A percentile compares a stretch with the other conserved stretches of the same genome.
These are phyloP conservation scores for Stentor roeselii DNA, from an alignment of 73 alveolate genomes.

Conservation along the genomic window DNA sequence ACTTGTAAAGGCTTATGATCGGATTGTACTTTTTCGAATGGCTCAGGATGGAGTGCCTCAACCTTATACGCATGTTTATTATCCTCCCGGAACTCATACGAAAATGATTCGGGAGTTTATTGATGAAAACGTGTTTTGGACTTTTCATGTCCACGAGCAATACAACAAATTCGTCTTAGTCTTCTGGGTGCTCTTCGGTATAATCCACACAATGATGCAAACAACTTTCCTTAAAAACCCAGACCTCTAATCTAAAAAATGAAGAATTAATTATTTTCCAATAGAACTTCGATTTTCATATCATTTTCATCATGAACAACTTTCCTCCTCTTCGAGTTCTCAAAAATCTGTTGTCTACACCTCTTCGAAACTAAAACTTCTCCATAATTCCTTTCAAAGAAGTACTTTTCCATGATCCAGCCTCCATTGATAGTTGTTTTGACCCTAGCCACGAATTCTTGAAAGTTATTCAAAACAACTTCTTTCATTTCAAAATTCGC, in stretches of 20 bases:
- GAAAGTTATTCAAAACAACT: background rate
- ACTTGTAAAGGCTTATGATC: background rate
- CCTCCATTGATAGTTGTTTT: background rate
- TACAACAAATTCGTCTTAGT: background rate
- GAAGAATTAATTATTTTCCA: too few relatives aligned
- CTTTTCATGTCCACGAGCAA: background rate
- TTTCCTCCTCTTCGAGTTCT: too few relatives aligned
- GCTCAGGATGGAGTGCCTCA: constrained; percentile 3
- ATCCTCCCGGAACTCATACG: background rate
- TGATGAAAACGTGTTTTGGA: background rate
- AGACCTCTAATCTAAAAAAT: too few relatives aligned
- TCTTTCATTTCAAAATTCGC: background rate
- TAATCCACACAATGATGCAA: background rate
- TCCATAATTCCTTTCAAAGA: background rate
- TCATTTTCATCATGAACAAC: too few relatives aligned
- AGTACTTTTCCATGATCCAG: background rate
- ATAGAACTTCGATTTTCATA: too few relatives aligned
- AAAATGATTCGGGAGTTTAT: background rate
- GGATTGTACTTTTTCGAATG: background rate
- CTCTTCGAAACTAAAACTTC: background rate
- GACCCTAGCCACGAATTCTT: background rate
- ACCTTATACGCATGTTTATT: constrained; percentile 10
- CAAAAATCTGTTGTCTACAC: background rate
- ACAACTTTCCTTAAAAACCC: too few relatives aligned
- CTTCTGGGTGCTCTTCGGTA: background rate